These are phyloP conservation scores for Aspergillus aculeatus DNA, from an alignment of 2,329 filamentous ascomycete genomes.

Conservation along the genomic window DNA sequence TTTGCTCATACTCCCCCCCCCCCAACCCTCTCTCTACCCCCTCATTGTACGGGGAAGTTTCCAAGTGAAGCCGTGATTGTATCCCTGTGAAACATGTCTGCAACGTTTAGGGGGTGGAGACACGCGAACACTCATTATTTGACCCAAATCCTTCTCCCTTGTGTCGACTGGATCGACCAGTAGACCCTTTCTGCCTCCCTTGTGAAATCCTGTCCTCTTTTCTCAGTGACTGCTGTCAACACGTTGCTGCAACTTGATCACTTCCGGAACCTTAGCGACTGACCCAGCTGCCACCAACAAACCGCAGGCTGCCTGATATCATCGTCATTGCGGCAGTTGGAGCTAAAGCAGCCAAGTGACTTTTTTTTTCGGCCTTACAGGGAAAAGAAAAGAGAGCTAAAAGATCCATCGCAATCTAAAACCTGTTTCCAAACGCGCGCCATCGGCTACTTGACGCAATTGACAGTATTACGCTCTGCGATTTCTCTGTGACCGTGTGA, in stretches of 20 bases:
- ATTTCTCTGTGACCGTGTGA: background rate
- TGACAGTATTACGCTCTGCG: background rate
- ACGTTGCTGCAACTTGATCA: background rate
- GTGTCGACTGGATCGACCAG: constrained; percentile 1
- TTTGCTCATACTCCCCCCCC: background rate
- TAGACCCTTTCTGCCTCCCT: background rate
- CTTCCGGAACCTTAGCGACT: background rate
- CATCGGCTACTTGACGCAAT: background rate
- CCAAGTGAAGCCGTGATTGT: constrained; percentile 15
- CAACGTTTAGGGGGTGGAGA: constrained; percentile 19
- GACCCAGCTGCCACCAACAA: background rate
- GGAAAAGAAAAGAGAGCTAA: constrained; percentile 5
- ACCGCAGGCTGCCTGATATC: background rate
- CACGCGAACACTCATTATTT: constrained; percentile 10
- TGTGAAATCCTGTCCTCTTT: background rate
- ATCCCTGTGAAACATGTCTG: constrained; percentile 24
- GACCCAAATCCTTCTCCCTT: constrained; percentile 6
- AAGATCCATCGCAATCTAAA: background rate
- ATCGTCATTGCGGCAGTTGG: background rate
- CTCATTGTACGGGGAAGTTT: constrained; percentile 8
- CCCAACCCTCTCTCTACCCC: background rate
- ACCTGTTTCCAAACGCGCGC: background rate
- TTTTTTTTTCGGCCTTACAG: background rate
- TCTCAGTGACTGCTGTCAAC: background rate
- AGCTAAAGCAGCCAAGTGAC: background rate